phyloP scores from a whole-genome alignment of 2,329 filamentous ascomycete genomes.

The Penicillium sp. region DNA sequence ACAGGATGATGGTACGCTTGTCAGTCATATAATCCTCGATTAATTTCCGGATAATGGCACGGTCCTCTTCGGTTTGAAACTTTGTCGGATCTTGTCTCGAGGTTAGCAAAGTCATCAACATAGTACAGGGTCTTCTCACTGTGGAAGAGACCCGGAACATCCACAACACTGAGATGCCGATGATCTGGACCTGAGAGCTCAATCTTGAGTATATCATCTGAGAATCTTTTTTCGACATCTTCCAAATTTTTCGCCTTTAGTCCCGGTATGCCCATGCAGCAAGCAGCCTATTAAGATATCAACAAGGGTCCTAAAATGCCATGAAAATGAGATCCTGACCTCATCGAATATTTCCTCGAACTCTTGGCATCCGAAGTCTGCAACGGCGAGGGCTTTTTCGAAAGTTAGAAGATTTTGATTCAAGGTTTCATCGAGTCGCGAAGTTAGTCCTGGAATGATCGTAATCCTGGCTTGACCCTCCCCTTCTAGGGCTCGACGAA shows the following conservation, averaged over 20 bases:
- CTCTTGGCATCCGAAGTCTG: conserved; percentile 19
- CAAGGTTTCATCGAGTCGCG: conserved; percentile 14
- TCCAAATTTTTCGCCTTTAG: conserved; percentile 10
- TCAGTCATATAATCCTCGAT: conserved; percentile 54
- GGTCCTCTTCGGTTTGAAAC: conserved; percentile 57
- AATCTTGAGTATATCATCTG: conserved; percentile 45
- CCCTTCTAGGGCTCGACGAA: conserved; percentile 19
- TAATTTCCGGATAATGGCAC: conserved; percentile 55
- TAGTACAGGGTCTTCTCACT: conserved; percentile 11
- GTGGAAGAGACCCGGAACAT: conserved; percentile 48
- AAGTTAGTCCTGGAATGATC: conserved; percentile 35
- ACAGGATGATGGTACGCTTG: conserved; percentile 59
- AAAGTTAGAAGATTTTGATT: conserved; percentile 19
- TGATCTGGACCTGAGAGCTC: conserved; percentile 45
- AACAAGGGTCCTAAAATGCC: too few species aligned
- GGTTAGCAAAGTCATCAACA: background rate
- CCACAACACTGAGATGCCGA: conserved; percentile 45
- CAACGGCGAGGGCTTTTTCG: conserved; percentile 4
- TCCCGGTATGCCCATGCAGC: conserved; percentile 31
- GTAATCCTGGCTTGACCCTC: conserved; percentile 29
- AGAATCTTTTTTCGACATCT: conserved; percentile 34
- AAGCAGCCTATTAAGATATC: conserved; percentile 21
- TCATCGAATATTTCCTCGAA: conserved; percentile 25
- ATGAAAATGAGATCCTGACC: conserved; percentile 9
- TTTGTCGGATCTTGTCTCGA: conserved; percentile 40